Percentiles rank a stretch among this genome's conserved stretches.
phyloP scores from a whole-genome alignment of 2,329 filamentous ascomycete species.

The Hawksworthiomyces lignivorus region DNA sequence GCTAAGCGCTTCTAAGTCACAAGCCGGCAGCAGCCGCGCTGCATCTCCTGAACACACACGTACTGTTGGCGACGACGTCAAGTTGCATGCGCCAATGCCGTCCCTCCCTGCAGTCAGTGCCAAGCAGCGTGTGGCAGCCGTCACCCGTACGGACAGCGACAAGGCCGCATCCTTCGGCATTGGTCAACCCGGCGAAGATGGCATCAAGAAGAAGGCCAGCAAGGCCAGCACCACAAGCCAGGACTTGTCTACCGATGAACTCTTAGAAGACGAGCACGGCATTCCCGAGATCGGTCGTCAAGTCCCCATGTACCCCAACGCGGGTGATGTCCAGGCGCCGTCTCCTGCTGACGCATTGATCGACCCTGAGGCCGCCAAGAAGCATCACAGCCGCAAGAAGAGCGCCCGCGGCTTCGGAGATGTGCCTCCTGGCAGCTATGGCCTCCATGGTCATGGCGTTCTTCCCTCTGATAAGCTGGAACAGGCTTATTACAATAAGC shows the following conservation, averaged over 20 bases:
- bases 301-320: slow-evolving; percentile 87
- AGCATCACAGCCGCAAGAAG: slow-evolving; percentile 62
- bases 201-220: slow-evolving; percentile 55
- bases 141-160: slow-evolving; percentile 87
- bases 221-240: slow-evolving; percentile 51
- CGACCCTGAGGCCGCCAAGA: slow-evolving; percentile 26
- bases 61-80: slow-evolving; percentile 70
- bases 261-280: slow-evolving; percentile 69
- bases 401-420: slow-evolving; percentile 64
- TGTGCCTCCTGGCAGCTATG: slow-evolving; percentile 80
- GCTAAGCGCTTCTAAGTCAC: slow-evolving; percentile 23
- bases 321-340: slow-evolving; percentile 92
- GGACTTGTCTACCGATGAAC: slow-evolving; percentile 34
- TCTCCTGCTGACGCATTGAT: slow-evolving; percentile 58
- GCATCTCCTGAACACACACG: slow-evolving; percentile 65
- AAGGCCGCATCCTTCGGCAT: slow-evolving; percentile 79
- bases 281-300: slow-evolving; percentile 89
- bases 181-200: slow-evolving; percentile 55
- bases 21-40: slow-evolving; percentile 28
- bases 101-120: slow-evolving; percentile 75
- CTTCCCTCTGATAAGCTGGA: slow-evolving; percentile 74
- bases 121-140: slow-evolving; percentile 71
- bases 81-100: slow-evolving; percentile 82
- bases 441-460: slow-evolving; percentile 80
- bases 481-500: slow-evolving; percentile 86